A percentile compares a stretch with the other conserved stretches of the same genome.
These are phyloP conservation scores for Apiospora kogelbergensis DNA, from an alignment of 2,329 filamentous ascomycete species.

Conservation along the genomic window DNA sequence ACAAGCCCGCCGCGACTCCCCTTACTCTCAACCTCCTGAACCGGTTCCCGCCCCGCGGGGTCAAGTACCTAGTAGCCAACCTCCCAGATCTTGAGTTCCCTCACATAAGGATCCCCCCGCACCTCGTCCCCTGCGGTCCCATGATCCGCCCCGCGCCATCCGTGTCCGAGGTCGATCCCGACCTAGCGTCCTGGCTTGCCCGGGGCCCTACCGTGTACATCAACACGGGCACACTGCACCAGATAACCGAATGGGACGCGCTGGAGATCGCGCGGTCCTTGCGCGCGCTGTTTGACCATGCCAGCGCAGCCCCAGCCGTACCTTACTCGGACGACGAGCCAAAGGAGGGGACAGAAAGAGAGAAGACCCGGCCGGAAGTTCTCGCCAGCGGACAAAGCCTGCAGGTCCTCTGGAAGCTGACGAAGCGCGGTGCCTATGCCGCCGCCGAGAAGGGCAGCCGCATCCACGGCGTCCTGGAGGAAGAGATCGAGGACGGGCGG, in stretches of 20 bases:
- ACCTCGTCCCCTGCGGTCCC: constrained; percentile 45
- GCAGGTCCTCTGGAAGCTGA: constrained; percentile 40
- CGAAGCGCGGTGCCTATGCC: constrained; percentile 11
- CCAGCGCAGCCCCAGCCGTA: constrained; percentile 17
- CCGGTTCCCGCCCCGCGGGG: constrained; percentile 12
- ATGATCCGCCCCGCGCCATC: constrained; percentile 40
- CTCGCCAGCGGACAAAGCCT: constrained; percentile 21
- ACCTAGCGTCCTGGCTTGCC: constrained; percentile 42
- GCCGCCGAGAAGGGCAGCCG: constrained; percentile 9
- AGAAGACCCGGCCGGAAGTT: background rate
- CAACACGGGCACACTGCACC: constrained; percentile 44
- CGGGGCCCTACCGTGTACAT: constrained; percentile 44
- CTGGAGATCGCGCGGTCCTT: constrained; percentile 34
- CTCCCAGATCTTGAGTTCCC: constrained; percentile 21
- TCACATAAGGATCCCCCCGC: constrained; percentile 22
- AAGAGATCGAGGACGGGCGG: constrained; percentile 13
- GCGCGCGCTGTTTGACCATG: constrained; percentile 26
- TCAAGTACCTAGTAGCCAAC: constrained; percentile 22
- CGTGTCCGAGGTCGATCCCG: constrained; percentile 39
- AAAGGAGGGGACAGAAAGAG: background rate
- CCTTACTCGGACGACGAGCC: constrained; percentile 20
- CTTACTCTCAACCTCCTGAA: constrained; percentile 15
- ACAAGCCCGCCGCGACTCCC: background rate
- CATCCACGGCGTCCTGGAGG: constrained; percentile 18
- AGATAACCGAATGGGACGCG: constrained; percentile 31